Conservation (phyloP, 345 rosid genomes). For the Linum lewisii region DNA sequence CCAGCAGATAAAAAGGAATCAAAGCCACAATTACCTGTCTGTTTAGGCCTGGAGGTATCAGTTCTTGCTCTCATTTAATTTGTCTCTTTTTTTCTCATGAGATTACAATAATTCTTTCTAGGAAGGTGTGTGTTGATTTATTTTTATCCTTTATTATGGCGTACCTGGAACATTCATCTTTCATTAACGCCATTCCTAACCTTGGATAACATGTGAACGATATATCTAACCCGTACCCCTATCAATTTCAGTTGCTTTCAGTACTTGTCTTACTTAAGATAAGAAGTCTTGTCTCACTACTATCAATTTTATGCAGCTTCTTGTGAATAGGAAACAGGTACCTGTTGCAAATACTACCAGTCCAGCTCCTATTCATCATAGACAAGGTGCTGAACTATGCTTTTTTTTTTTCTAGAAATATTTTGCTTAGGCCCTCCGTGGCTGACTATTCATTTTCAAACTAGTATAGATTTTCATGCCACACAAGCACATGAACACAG, state of each 20-base stretch:
- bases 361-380: constrained; percentile 31
- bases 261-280: not conserved
- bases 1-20: constrained; percentile 27
- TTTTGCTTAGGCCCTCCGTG: not conserved
- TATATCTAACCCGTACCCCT: too few relatives aligned
- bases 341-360: constrained; percentile 13
- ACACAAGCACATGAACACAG: too few relatives aligned
- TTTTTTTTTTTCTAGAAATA: not conserved
- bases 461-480: not conserved
- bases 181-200: not conserved
- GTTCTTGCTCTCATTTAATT: not conserved
- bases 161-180: not conserved
- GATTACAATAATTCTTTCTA: not conserved
- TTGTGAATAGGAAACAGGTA: constrained; percentile 18
- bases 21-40: constrained; percentile 41
- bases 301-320: constrained; percentile 15
- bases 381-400: constrained; percentile 31
- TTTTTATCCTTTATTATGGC: not conserved
- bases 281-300: not conserved
- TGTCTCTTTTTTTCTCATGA: too few relatives aligned
- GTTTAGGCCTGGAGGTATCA: constrained; percentile 55
- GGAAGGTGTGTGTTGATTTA: not conserved
- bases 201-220: not conserved
- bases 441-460: not conserved
- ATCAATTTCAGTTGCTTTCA: not conserved